Evolutionary conservation across 2,329 filamentous ascomycete species (phyloP).

Genomic region (Thyridium curvatum): DNA sequence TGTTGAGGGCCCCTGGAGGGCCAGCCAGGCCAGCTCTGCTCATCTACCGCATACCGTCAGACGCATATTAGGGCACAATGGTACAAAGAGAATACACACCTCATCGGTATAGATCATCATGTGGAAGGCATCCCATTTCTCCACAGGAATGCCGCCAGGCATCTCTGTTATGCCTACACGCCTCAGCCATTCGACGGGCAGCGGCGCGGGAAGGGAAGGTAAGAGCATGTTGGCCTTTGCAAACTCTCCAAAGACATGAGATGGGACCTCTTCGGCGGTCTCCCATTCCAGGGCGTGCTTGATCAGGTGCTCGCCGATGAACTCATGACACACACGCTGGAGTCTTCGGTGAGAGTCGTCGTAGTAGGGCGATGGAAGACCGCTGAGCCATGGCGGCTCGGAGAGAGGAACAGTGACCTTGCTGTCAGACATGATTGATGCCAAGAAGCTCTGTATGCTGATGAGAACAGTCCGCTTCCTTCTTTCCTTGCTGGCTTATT

Average conservation of each 20-base stretch:
- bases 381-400: slow-evolving; percentile 65
- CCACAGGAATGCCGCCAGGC: slow-evolving; percentile 58
- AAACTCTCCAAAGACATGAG: slow-evolving; percentile 59
- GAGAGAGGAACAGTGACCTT: slow-evolving; percentile 52
- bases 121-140: slow-evolving; percentile 70
- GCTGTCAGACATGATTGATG: no score
- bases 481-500: no score
- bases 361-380: slow-evolving; percentile 67
- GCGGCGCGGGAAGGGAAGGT: slow-evolving; percentile 61
- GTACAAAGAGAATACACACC: no score
- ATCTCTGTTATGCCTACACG: slow-evolving; percentile 60
- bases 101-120: slow-evolving; percentile 66
- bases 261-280: slow-evolving; percentile 53
- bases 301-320: slow-evolving; percentile 57
- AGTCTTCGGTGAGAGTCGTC: slow-evolving; percentile 57
- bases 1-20: slow-evolving; percentile 58
- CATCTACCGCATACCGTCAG: slow-evolving; percentile 32
- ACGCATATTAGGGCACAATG: no score
- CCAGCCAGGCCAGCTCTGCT: slow-evolving; percentile 57
- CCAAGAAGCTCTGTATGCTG: no score
- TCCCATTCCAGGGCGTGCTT: slow-evolving; percentile 66
- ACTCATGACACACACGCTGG: slow-evolving; percentile 62
- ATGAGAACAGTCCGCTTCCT: no score
- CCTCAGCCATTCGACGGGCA: slow-evolving; percentile 63
- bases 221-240: slow-evolving; percentile 61